These are phyloP conservation scores for Anthracocystis walkeri DNA, from an alignment of 1,284 basidiomycete genomes.

Conservation along the genomic window DNA sequence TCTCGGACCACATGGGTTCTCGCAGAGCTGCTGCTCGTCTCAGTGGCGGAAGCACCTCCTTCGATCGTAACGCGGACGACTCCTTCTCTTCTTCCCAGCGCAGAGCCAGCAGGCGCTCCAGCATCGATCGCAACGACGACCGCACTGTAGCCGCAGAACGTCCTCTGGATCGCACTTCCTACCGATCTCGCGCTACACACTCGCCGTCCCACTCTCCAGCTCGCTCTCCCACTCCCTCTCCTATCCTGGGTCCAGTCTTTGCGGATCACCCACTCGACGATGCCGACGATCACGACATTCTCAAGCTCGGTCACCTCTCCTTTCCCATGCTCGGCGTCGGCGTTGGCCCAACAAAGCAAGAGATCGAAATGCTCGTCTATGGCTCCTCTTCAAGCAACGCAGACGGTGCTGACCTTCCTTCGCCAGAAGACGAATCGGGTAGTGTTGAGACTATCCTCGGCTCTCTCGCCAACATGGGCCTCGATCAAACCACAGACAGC, in stretches of 20 bases:
- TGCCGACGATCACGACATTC: constrained; percentile 21
- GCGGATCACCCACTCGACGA: constrained; percentile 20
- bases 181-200: constrained; percentile 36
- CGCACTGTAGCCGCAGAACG: constrained; percentile 41
- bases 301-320: constrained; percentile 58
- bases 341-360: constrained; percentile 58
- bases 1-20: constrained; percentile 43
- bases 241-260: constrained; percentile 57
- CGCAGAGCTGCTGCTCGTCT: constrained; percentile 43
- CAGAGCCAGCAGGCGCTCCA: constrained; percentile 41
- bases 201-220: constrained; percentile 32
- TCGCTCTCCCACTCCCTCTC: constrained; percentile 63
- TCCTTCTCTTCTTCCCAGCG: constrained; percentile 40
- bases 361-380: constrained; percentile 62
- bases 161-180: constrained; percentile 27
- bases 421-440: constrained; percentile 26
- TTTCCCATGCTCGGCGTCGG: constrained; percentile 59
- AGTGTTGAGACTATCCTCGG: constrained; percentile 42
- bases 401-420: constrained; percentile 15
- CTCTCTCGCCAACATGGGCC: constrained; percentile 52
- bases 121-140: constrained; percentile 46
- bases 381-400: constrained; percentile 31
- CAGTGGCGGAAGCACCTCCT: constrained; percentile 46
- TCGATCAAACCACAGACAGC: constrained; percentile 35
- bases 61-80: constrained; percentile 29